These are phyloP conservation scores for Yamadazyma laniorum DNA, from an alignment of 805 yeast species.

Conservation along the genomic window DNA sequence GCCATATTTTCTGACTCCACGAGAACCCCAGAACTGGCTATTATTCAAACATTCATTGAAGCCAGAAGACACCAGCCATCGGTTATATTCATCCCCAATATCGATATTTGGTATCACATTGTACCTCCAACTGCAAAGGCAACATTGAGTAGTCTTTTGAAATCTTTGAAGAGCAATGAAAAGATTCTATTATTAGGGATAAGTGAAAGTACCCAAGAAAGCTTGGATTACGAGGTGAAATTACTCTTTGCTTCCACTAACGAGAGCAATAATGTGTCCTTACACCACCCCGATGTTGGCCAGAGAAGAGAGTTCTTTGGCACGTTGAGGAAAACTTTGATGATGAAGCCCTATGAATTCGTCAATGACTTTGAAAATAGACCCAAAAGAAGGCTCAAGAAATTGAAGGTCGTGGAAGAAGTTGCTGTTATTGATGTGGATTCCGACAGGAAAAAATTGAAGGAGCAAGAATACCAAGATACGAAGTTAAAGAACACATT, in stretches of 20 bases:
- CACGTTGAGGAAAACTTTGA: slow-evolving; percentile 51
- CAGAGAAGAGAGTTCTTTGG: slow-evolving; percentile 60
- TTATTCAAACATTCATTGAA: slow-evolving; percentile 82
- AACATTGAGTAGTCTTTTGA: slow-evolving; percentile 66
- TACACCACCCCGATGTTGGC: slow-evolving; percentile 40
- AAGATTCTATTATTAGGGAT: slow-evolving; percentile 72
- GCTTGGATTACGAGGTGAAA: slow-evolving; percentile 47
- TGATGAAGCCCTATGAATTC: slow-evolving; percentile 69
- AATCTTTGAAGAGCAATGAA: slow-evolving; percentile 69
- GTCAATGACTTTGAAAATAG: slow-evolving; percentile 59
- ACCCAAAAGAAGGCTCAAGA: slow-evolving; percentile 47
- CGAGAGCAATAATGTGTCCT: slow-evolving; percentile 43
- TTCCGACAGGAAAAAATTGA: slow-evolving; percentile 43
- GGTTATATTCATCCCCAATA: slow-evolving; percentile 76
- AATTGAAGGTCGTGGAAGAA: slow-evolving; percentile 31
- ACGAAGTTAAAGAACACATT: slow-evolving; percentile 80
- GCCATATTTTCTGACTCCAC: slow-evolving; percentile 74
- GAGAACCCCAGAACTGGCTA: slow-evolving; percentile 75
- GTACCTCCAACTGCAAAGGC: slow-evolving; percentile 69
- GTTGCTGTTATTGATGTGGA: slow-evolving; percentile 6
- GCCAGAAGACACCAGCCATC: slow-evolving; percentile 89
- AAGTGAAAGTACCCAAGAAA: slow-evolving; percentile 48
- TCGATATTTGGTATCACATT: slow-evolving; percentile 72
- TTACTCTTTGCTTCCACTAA: slow-evolving; percentile 56
- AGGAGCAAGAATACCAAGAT: slow-evolving; percentile 60